phyloP scores from a whole-genome alignment of 1,284 basidiomycete genomes.

The Irpex rosettiformis region DNA sequence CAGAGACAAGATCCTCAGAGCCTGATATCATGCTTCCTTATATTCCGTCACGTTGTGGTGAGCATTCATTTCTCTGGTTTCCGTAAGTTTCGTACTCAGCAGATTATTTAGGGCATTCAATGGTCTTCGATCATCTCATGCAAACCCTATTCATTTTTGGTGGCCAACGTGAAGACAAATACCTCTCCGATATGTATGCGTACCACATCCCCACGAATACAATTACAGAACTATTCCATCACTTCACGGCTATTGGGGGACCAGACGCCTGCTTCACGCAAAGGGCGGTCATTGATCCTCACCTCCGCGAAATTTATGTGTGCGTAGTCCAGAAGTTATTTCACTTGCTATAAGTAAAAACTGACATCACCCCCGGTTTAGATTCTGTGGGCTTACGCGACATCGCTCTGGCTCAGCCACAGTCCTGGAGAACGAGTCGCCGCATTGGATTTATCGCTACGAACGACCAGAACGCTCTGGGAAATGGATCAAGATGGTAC shows the following conservation, averaged over 20 bases:
- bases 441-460: constrained; percentile 67
- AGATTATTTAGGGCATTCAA: constrained; percentile 81
- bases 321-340: constrained; percentile 31
- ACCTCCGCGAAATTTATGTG: constrained; percentile 69
- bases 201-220: constrained; percentile 59
- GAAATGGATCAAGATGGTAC: constrained; percentile 57
- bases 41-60: constrained; percentile 63
- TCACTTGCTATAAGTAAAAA: background rate
- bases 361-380: constrained; percentile 20
- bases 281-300: constrained; percentile 62
- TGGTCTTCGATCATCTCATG: constrained; percentile 63
- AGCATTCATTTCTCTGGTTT: too few relatives aligned
- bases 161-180: constrained; percentile 62
- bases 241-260: constrained; percentile 55
- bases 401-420: constrained; percentile 37
- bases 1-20: constrained; percentile 17
- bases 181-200: constrained; percentile 71
- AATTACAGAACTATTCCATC: constrained; percentile 58
- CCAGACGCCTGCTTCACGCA: constrained; percentile 70
- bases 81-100: too few relatives aligned
- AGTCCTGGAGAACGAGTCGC: constrained; percentile 43
- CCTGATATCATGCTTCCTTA: constrained; percentile 15
- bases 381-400: constrained; percentile 58
- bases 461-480: constrained; percentile 45
- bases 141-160: constrained; percentile 67